Evolutionary conservation across 768 basidiomycete genomes (phyloP), one percentile per base, ranked within the genome.

Genomic region (Lyophyllum semitale): DNA sequence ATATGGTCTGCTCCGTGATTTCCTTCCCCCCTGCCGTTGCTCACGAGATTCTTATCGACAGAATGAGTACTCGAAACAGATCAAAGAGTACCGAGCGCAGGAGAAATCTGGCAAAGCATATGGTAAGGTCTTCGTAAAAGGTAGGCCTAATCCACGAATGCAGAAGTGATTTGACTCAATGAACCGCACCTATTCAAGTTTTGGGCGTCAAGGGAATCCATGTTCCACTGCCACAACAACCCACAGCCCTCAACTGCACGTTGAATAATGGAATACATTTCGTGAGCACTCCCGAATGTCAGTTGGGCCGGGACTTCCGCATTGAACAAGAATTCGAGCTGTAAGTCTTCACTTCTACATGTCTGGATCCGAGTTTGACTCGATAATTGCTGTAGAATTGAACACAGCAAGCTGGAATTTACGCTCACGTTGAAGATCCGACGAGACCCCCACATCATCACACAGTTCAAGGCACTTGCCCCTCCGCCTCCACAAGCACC

Each of bases 201-300:
- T 68, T 92, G 30, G 85, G 87, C 32, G 79, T 94, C 54, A 89
- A 83, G 62, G 82, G 80, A 44, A 76, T 97, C 33, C 77, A 82
- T 51, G 73, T 97, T 29, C 95, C 95, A 0, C 61, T 98, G 27
- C 95, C 95, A 0, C 73, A 75, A n/a, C 79, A 91, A 59, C 72
- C 82, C 0, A 94, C 95, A 0, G 79, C 75, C 25, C 75, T 97
- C 55, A 88, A 87, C 9, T 93, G 93, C 68, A 93, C 93, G 0
- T 78, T 98, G 58, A 97, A 98, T 71, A 98, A 98, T 64, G 95
- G 95, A 8, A 95, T 98, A 47, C 95, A 97, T 70, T 95, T 89
- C 59, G 95, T 98, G 32, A 92, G 91, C 4, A 97, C 93, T 8
- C 93, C 91, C 1, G 89, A 91, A 63, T 83, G 78, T 51, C 75